Percentiles rank a stretch among this genome's conserved stretches.
Evolutionary conservation across 306 rosid species (phyloP).

Genomic region (Styphnolobium japonicum): DNA sequence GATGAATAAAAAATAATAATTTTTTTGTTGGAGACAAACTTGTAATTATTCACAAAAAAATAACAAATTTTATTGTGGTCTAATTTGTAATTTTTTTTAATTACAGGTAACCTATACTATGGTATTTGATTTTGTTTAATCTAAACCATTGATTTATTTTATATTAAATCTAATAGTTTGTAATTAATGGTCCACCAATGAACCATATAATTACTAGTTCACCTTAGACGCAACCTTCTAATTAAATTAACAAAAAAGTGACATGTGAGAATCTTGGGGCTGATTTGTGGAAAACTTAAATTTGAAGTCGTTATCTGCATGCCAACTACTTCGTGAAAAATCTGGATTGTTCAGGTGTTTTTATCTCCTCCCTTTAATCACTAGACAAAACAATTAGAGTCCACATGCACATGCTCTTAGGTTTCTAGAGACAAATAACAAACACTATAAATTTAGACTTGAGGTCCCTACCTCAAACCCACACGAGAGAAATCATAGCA

Average conservation of each 20-base stretch:
- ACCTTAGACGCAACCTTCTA: no score
- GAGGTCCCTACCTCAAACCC: neutral
- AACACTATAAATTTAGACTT: constrained; percentile 7
- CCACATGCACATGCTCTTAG: constrained; percentile 17
- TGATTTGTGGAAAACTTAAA: neutral
- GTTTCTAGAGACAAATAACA: neutral
- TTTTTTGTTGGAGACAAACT: no score
- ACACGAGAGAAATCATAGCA: neutral
- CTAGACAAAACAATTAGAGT: neutral
- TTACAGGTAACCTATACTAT: no score
- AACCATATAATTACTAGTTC: no score
- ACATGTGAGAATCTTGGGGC: neutral
- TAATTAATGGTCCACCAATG: no score
- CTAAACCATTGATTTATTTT: no score
- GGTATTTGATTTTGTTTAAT: no score
- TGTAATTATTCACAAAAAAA: no score
- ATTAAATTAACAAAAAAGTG: neutral
- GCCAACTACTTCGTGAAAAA: neutral
- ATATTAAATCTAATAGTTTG: no score
- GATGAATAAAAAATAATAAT: no score
- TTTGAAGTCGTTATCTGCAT: neutral
- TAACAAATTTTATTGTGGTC: no score
- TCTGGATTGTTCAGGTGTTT: constrained; percentile 3
- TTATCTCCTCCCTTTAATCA: neutral
- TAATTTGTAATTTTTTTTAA: no score